Evolutionary conservation across 192 early-diverging fungal genomes (phyloP).

Genomic region (Backusella parvicylindrica): DNA sequence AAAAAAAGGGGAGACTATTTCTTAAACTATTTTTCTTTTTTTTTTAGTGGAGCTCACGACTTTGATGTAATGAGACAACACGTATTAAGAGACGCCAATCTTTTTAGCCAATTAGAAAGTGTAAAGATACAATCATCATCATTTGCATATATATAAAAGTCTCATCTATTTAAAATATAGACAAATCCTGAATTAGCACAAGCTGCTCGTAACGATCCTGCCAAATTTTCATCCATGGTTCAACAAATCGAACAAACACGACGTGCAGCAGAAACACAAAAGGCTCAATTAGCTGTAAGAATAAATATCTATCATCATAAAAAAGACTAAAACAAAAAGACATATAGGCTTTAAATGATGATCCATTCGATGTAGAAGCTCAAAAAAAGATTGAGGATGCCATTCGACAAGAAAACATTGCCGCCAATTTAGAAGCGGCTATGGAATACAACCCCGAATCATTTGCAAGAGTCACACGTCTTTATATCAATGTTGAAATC

Average conservation of each 20-base stretch:
- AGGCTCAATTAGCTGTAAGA: slow-evolving; percentile 18
- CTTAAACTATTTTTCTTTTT: neutral
- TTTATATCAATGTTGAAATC: slow-evolving; percentile 88
- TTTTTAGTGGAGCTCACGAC: slow-evolving; percentile 12
- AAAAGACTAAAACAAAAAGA: neutral
- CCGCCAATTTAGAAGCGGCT: slow-evolving; percentile 77
- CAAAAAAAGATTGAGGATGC: slow-evolving; percentile 90
- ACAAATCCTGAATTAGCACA: slow-evolving; percentile 63
- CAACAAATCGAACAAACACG: slow-evolving; percentile 54
- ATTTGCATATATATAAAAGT: neutral
- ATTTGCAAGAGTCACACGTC: slow-evolving; percentile 86
- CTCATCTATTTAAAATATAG: slow-evolving; percentile 19
- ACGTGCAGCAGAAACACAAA: slow-evolving; percentile 51
- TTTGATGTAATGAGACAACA: slow-evolving; percentile 56
- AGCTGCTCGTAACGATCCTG: slow-evolving; percentile 63
- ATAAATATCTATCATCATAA: neutral
- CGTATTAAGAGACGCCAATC: slow-evolving; percentile 54
- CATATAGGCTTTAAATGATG: slow-evolving; percentile 60
- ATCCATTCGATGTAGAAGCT: slow-evolving; percentile 90
- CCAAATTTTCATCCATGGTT: slow-evolving; percentile 58
- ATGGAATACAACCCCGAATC: slow-evolving; percentile 95
- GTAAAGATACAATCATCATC: slow-evolving; percentile 43
- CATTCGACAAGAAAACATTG: slow-evolving; percentile 82
- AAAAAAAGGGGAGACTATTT: neutral
- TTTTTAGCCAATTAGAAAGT: slow-evolving; percentile 54